Evolutionary conservation across 1,284 basidiomycete genomes (phyloP), one percentile per base, ranked within the genome.

Genomic region (Porphyrellus sp.): DNA sequence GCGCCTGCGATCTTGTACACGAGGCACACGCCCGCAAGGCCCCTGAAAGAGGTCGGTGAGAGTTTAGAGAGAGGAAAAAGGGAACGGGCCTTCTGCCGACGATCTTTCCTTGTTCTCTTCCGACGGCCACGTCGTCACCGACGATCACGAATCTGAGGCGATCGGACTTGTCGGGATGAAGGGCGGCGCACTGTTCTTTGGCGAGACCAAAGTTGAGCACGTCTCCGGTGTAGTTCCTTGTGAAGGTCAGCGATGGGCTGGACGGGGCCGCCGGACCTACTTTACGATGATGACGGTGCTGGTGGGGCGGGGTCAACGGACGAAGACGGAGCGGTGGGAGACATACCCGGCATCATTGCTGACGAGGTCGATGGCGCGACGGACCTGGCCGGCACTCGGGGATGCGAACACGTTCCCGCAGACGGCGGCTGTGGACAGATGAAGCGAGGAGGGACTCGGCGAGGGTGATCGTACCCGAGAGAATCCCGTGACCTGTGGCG

Each of bases 1-100:
- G 90, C 91, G 33, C 91, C 90, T 1, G 91, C 91, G 42, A 95
- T 82, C 74, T 98, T 98, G 78, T 97, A 96, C 1, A 93, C 91
- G 11, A 98, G 73, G 7, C 93, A 86, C 2, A 91, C 93, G 2
- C 93, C 93, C 0, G 93, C 92, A 8, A 95, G 79, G 47, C 93
- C 93, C 67, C 91, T 86, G 53, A 3, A 31, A 24, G 24, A 16
- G 23, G 30, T 62, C 0, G 45, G 42, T 16, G 27, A 9, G 4
- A 24, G 31, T 30, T 9, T 20, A 39, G 27, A 38, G 16, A 40
- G 49, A 0, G 2, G 0, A 8, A 15, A 16, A 21, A 20, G 28
- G 59, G 82, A 35, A 58, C 71, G 31, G 59, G 82, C 85, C 90
- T 78, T 63, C 91, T 77, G 18, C 92, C 92, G 20, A 92, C 89